Evolutionary conservation across 768 basidiomycete species (phyloP), one percentile per base, ranked within the genome.

Genomic region (Pisolithus sp.): DNA sequence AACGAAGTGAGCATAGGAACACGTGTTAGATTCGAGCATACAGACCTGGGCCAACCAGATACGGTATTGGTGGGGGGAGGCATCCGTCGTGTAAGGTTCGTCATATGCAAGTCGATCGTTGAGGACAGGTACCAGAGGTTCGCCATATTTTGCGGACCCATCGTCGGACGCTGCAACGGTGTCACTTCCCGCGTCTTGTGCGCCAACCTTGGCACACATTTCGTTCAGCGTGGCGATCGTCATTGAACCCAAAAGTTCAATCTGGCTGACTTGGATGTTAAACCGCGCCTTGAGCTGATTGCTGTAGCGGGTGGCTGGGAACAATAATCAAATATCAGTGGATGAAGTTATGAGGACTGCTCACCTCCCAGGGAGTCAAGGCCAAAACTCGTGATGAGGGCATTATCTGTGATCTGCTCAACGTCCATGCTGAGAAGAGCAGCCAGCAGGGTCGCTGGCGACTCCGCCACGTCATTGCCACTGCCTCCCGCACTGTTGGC

Each of bases 41-140:
- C 58, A 21, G 53, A 67, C 65, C 63, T 67, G 66, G 31, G 65
- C 66, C 38, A 67, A 49, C 66, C 65, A 67, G 26, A 67, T 67
- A 10, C 66, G 66, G 48, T 57, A 55, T 34, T 57, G 56, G 37
- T 57, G 56, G 36, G 56, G 53, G 18, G 56, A 57, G 49, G 56
- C 65, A 36, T 67, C 65, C 0, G 65, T 42, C 13, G 60, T 65
- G 53, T 67, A 67, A 1, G 66, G 59, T 38, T 67, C 57, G 20
- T 67, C 66, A 24, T 67, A 67, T 18, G 65, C 66, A 21, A 67
- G 61, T 34, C 61, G 60, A 34, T 67, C 61, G 34, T 67, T 67
- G 23, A 67, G 58, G 42, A 62, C 56, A 4, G 66, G 62, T 23
- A 67, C 53, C 10, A 66, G 59, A 12, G 65, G 53, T 10, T 65